A percentile compares a stretch with the other conserved stretches of the same genome.
These are phyloP conservation scores for Solanum megistacrolobum DNA, from an alignment of 257 asterid species.

Conservation along the genomic window DNA sequence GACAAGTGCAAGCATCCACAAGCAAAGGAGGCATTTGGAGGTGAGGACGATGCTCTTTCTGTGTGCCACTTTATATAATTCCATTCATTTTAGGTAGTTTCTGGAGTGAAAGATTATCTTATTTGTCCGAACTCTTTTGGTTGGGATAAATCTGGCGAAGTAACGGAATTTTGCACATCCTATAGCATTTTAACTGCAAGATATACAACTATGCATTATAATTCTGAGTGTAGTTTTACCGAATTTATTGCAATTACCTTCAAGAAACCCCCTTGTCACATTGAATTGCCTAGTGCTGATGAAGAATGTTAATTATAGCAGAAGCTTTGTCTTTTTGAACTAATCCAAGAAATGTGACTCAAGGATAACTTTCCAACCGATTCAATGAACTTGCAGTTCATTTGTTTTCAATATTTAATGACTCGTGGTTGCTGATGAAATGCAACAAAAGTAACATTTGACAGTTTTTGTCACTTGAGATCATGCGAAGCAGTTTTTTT, in stretches of 20 bases:
- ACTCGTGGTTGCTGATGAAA: not conserved
- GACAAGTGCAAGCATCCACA: constrained; percentile 98
- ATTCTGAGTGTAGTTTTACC: not conserved
- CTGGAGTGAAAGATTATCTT: not conserved
- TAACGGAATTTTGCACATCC: not conserved
- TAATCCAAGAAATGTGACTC: not conserved
- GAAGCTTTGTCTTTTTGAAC: not conserved
- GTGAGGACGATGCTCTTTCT: constrained; percentile 28
- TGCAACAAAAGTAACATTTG: not conserved
- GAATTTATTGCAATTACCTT: not conserved
- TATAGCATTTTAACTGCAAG: not conserved
- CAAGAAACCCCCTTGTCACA: not conserved
- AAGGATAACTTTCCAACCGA: not conserved
- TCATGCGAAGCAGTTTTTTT: not conserved
- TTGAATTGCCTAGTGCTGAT: not conserved
- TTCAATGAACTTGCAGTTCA: not conserved
- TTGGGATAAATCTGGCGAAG: not conserved
- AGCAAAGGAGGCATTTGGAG: constrained; percentile 98
- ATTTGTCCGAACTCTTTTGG: not conserved
- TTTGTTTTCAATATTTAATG: not conserved
- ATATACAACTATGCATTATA: not conserved
- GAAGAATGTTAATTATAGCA: not conserved
- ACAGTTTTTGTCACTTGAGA: not conserved
- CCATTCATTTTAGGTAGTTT: not conserved
- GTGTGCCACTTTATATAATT: not conserved